Evolutionary conservation across 768 basidiomycete species (phyloP).

Genomic region (Arthromyces matolae): DNA sequence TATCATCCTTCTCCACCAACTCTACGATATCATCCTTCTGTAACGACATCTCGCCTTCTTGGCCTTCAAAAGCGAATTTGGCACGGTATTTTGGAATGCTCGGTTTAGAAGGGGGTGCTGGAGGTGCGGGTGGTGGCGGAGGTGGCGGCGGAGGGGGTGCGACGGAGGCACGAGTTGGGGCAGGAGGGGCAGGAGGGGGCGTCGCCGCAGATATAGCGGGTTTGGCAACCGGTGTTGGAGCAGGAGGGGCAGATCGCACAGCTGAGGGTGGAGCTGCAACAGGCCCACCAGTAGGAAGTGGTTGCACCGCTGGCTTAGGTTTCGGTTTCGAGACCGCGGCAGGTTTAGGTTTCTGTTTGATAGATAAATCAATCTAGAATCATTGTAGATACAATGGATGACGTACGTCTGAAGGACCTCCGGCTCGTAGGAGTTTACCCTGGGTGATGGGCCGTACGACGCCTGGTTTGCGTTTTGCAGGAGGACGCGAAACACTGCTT

Average conservation of each 20-base stretch:
- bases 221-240: slow-evolving; percentile 31
- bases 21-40: slow-evolving; percentile 92
- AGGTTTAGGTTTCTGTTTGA: slow-evolving; percentile 51
- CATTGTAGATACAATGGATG: neutral
- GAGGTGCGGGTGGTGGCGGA: slow-evolving; percentile 42
- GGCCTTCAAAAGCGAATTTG: slow-evolving; percentile 89
- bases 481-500: slow-evolving; percentile 75
- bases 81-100: slow-evolving; percentile 77
- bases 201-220: slow-evolving; percentile 23
- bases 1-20: slow-evolving; percentile 87
- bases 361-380: neutral
- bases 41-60: slow-evolving; percentile 87
- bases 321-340: slow-evolving; percentile 36
- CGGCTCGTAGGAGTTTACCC: slow-evolving; percentile 74
- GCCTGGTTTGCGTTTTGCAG: slow-evolving; percentile 86
- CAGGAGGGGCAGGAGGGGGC: slow-evolving; percentile 25
- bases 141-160: slow-evolving; percentile 34
- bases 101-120: slow-evolving; percentile 56
- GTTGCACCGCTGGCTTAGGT: slow-evolving; percentile 60
- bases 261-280: slow-evolving; percentile 32
- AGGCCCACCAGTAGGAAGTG: slow-evolving; percentile 58
- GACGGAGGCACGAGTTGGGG: slow-evolving; percentile 35
- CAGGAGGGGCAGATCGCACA: slow-evolving; percentile 33
- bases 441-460: slow-evolving; percentile 79
- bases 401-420: slow-evolving; percentile 65